Base-by-base conservation (phyloP, 164 flowering plant genomes). In the Protea cynaroides region DNA sequence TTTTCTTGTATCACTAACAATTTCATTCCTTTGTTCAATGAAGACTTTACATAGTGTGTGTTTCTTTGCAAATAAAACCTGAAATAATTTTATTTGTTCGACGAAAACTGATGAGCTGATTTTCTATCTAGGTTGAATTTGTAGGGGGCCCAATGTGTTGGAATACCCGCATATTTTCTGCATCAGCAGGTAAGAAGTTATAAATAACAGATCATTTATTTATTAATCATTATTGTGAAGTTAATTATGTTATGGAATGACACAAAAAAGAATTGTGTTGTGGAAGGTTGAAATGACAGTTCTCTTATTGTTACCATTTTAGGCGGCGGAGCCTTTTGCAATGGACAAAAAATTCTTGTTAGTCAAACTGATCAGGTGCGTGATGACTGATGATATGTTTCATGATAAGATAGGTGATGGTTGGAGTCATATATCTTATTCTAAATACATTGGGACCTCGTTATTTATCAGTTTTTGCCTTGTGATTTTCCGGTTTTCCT, bases 71-170 rank as follows among this genome's bases (percentile, higher is more conserved):
- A 49, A 49, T 15, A 49, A 49, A 49, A 49, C 5, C 17, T 49
- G 19, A 49, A 12, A 2, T 17, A 17, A 19, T 49, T 49, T 49
- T 49, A 49, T 49, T 15, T 15, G 6, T 49, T 49, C n/a, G 14
- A 22, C 14, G n/a, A 38, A 34, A 62, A 34, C 8, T 34, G 34
- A 47, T 11, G 22, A 9, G 9, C 15, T n/a, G 4, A 11, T 44
- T 69, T 13, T 49, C 13, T 54, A 43, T 78, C 23, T 67, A 90
- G 98, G 98, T 93, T 14, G 98, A 93, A 75, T 93, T 93, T 82
- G 97, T 88, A 50, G 98, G 98, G 14, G 98, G 98, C 14, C 92
- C 96, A 56, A 79, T 83, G 86, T 89, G 96, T 75, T 93, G 97
- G 98, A 87, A 88, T 70, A 90, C 94, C 29, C 92, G 98, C 37